Base-by-base conservation (phyloP, 371 early-diverging fungal species). In the Mortierella sp. region DNA sequence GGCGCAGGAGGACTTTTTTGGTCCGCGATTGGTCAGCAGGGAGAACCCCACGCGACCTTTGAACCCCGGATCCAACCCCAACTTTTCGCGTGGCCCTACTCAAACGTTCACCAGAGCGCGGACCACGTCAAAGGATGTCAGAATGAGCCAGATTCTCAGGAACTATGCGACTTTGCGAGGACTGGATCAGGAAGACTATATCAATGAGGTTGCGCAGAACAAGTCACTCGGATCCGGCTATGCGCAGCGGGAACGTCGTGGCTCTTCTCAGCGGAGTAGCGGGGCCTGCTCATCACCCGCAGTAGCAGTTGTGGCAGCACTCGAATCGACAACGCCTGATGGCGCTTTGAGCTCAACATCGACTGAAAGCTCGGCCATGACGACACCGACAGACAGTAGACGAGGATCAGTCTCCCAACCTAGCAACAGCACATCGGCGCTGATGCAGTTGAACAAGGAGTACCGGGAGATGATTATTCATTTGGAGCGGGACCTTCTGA, bases 401-500 rank as follows among this genome's bases (percentile, higher is more conserved):
- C 71, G 46, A 26, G 75, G 44, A 14, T 70, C 72, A 0, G n/a
- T 37, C 31, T 44, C 51, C 14, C 70, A 74, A 44, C 40, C 78
- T 46, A 46, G 9, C 13, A 46, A 13, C 48, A 53, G 73, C 57
- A 21, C 76, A 31, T 28, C 72, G 6, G 50, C 64, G 1, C 57
- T 84, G 34, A 55, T 59, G 4, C 31, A 70, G 16, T 34, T 78
- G 71, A 77, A 80, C 48, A 73, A 79, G 40, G 86, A 86, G 5
- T 81, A 81, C 55, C 79, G 77, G 1, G 76, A 72, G 37, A 61
- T 74, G 50, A 81, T 86, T 67, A 21, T 74, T 5, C 73, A 77
- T 6, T 75, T 93, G 24, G 92, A 93, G 67, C 88, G 93, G 14
- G 93, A 93, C 70, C 89, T 93, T 2, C 70, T 93, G 50, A 72